Conservation (phyloP, 805 yeast species). For the Candida maltosa region DNA sequence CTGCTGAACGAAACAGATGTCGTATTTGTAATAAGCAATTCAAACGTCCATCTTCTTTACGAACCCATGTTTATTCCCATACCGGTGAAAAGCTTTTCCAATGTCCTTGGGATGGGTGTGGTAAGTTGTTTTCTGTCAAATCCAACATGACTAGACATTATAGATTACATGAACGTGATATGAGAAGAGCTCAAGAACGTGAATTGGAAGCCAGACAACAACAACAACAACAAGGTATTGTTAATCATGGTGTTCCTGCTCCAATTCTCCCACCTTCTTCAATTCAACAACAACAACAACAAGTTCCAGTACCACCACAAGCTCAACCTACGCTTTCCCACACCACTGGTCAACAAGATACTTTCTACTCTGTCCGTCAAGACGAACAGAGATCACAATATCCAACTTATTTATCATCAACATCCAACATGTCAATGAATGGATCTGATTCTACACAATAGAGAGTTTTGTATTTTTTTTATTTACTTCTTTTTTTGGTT, state of each 20-base stretch:
- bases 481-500: too few relatives aligned
- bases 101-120: conserved; percentile 59
- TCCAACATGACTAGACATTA: conserved; percentile 81
- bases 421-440: too few relatives aligned
- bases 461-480: too few relatives aligned
- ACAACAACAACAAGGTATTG: not conserved
- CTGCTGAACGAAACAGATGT: conserved; percentile 46
- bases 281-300: not conserved
- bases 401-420: too few relatives aligned
- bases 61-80: conserved; percentile 77
- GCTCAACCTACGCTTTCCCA: too few relatives aligned
- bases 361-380: too few relatives aligned
- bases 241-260: not conserved
- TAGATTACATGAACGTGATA: conserved; percentile 51
- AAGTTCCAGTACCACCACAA: not conserved
- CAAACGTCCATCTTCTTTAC: conserved; percentile 78
- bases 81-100: conserved; percentile 35
- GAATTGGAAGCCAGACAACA: not conserved
- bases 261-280: not conserved
- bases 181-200: conserved; percentile 5
- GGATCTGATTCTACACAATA: too few relatives aligned
- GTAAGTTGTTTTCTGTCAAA: conserved; percentile 67
- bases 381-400: too few relatives aligned
- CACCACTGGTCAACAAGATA: too few relatives aligned
- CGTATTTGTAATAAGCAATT: conserved; percentile 70